Percentiles rank a stretch among this genome's conserved stretches.
phyloP scores from a whole-genome alignment of 1,284 basidiomycete species.

The Boletus semigastroideus region DNA sequence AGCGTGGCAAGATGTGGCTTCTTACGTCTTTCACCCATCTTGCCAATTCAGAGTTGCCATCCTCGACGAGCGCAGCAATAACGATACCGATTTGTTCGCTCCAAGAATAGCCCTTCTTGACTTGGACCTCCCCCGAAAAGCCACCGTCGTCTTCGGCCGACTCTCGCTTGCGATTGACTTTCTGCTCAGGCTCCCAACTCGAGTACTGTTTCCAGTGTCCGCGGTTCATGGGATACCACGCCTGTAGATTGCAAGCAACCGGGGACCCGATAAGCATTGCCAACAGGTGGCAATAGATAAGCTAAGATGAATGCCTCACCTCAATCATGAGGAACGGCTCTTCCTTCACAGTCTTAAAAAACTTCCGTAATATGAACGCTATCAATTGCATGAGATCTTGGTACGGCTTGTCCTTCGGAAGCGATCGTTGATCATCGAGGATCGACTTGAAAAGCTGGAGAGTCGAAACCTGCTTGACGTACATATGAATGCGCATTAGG shows the following conservation, averaged over 20 bases:
- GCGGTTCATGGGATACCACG: constrained; percentile 87
- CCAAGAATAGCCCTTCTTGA: constrained; percentile 88
- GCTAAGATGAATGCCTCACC: constrained; percentile 39
- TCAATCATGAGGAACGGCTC: constrained; percentile 86
- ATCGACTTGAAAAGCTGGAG: constrained; percentile 83
- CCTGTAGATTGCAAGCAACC: constrained; percentile 43
- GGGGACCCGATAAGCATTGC: constrained; percentile 16
- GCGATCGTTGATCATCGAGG: constrained; percentile 69
- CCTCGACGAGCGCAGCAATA: constrained; percentile 72
- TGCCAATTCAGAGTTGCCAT: constrained; percentile 61
- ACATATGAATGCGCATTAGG: constrained; percentile 13
- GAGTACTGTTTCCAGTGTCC: constrained; percentile 84
- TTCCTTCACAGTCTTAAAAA: constrained; percentile 85
- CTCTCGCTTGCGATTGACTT: constrained; percentile 42
- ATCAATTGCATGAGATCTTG: constrained; percentile 82
- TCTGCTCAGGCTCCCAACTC: constrained; percentile 73
- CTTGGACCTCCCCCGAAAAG: constrained; percentile 68
- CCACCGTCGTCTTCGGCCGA: constrained; percentile 42
- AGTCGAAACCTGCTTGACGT: constrained; percentile 70
- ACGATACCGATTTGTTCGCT: constrained; percentile 88
- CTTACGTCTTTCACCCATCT: constrained; percentile 81
- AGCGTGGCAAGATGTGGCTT: constrained; percentile 18
- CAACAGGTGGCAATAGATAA: constrained; percentile 23
- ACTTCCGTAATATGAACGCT: constrained; percentile 82
- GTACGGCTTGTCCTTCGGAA: constrained; percentile 76